phyloP scores from a whole-genome alignment of 2,329 filamentous ascomycete genomes.

The Bipolaris oryzae region DNA sequence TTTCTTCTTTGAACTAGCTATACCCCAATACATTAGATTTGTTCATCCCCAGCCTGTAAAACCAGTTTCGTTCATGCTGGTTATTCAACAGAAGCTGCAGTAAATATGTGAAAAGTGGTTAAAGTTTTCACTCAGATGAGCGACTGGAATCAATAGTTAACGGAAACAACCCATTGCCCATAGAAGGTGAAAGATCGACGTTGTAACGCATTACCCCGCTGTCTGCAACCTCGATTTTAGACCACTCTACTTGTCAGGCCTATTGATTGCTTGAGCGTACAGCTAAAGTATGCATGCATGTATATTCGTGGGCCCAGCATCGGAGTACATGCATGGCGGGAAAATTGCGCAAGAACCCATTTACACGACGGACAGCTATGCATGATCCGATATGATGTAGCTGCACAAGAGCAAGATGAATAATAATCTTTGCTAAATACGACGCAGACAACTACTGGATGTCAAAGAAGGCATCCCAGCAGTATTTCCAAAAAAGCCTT shows the following conservation, averaged over 20 bases:
- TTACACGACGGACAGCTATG: too few species aligned
- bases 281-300: not conserved
- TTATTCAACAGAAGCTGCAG: not conserved
- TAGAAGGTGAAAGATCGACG: not conserved
- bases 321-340: not conserved
- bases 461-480: too few species aligned
- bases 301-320: not conserved
- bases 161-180: not conserved
- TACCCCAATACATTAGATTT: conserved; percentile 2
- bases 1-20: not conserved
- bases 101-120: not conserved
- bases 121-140: not conserved
- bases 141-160: not conserved
- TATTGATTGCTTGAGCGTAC: not conserved
- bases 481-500: too few species aligned
- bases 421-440: too few species aligned
- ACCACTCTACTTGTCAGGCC: not conserved
- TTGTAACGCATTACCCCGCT: not conserved
- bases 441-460: too few species aligned
- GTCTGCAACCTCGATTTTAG: not conserved
- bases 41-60: not conserved
- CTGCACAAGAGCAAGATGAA: too few species aligned
- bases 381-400: too few species aligned
- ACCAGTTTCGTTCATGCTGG: not conserved
- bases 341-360: too few species aligned